These are phyloP conservation scores for Neoarthrinium moseri DNA, from an alignment of 2,329 filamentous ascomycete genomes.

Conservation along the genomic window DNA sequence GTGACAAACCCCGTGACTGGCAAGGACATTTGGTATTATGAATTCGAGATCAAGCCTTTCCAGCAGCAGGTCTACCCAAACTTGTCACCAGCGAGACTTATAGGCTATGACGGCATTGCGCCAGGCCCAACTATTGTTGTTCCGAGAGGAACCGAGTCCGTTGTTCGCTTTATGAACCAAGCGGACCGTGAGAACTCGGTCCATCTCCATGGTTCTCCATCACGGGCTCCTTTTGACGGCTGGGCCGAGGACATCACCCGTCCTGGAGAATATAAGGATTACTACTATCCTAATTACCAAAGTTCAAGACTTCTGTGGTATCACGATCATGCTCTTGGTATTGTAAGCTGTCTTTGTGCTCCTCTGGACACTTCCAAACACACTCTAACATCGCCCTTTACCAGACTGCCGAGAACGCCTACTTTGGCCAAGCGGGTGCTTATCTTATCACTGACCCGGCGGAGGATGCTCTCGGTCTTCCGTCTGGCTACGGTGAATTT, in stretches of 20 bases:
- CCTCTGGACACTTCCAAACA: too few species aligned
- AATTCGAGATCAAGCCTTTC: constrained; percentile 32
- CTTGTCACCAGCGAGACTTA: constrained; percentile 26
- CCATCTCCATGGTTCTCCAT: constrained; percentile 56
- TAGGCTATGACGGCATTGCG: constrained; percentile 53
- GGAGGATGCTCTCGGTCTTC: constrained; percentile 48
- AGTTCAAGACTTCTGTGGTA: constrained; percentile 56
- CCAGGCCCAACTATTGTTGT: constrained; percentile 54
- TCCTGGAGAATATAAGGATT: constrained; percentile 53
- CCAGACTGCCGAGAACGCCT: constrained; percentile 56
- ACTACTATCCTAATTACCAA: constrained; percentile 60
- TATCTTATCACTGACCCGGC: constrained; percentile 52
- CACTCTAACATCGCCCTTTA: background rate
- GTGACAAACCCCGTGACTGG: constrained; percentile 34
- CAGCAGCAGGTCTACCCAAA: constrained; percentile 34
- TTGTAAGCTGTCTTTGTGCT: too few species aligned
- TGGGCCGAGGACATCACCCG: constrained; percentile 52
- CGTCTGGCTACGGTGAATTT: constrained; percentile 38
- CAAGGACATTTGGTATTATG: constrained; percentile 33
- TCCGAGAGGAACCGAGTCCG: constrained; percentile 46
- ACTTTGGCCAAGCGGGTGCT: constrained; percentile 54
- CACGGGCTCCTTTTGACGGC: constrained; percentile 46
- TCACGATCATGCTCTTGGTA: constrained; percentile 43
- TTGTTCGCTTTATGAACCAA: constrained; percentile 54
- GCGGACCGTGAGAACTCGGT: constrained; percentile 41